Percentiles rank a stretch among this genome's conserved stretches.
These are phyloP conservation scores for Kazachstania psychrophila DNA, from an alignment of 805 yeast genomes.

Conservation along the genomic window DNA sequence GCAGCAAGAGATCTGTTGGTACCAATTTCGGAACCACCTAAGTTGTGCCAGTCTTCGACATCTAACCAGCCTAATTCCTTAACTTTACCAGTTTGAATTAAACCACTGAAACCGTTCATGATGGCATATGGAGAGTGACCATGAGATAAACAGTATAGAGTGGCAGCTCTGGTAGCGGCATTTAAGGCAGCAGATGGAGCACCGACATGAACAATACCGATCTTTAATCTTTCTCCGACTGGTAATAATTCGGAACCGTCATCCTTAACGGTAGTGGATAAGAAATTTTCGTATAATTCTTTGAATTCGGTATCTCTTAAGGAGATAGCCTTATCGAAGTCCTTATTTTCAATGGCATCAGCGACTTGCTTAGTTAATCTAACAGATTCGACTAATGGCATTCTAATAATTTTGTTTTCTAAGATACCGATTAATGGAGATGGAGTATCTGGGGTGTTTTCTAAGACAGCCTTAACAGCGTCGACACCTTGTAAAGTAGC, in stretches of 20 bases:
- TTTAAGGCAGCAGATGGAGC: conserved; percentile 98
- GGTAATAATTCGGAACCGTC: conserved; percentile 56
- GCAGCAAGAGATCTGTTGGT: conserved; percentile 84
- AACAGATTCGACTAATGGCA: conserved; percentile 85
- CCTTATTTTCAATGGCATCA: conserved; percentile 64
- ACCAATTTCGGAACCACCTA: conserved; percentile 96
- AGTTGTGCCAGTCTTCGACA: conserved; percentile 77
- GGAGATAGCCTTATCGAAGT: conserved; percentile 79
- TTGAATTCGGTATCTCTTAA: conserved; percentile 82
- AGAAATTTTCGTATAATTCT: conserved; percentile 67
- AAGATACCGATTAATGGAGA: conserved; percentile 88
- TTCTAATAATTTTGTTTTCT: conserved; percentile 79
- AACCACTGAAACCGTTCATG: conserved; percentile 87
- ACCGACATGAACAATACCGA: conserved; percentile 87
- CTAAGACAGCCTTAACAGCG: conserved; percentile 88
- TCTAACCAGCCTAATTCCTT: conserved; percentile 70
- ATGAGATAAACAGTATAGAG: conserved; percentile 73
- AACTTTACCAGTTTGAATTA: conserved; percentile 81
- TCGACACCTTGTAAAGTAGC: conserved; percentile 97
- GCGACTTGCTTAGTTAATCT: conserved; percentile 83
- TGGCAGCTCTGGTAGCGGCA: conserved; percentile 85
- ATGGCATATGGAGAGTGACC: conserved; percentile 91
- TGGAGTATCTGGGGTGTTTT: conserved; percentile 80
- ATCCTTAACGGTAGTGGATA: conserved; percentile 58
- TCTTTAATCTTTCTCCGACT: conserved; percentile 49